phyloP scores from a whole-genome alignment of 2,329 filamentous ascomycete species.

The Monosporascus cannonballus region DNA sequence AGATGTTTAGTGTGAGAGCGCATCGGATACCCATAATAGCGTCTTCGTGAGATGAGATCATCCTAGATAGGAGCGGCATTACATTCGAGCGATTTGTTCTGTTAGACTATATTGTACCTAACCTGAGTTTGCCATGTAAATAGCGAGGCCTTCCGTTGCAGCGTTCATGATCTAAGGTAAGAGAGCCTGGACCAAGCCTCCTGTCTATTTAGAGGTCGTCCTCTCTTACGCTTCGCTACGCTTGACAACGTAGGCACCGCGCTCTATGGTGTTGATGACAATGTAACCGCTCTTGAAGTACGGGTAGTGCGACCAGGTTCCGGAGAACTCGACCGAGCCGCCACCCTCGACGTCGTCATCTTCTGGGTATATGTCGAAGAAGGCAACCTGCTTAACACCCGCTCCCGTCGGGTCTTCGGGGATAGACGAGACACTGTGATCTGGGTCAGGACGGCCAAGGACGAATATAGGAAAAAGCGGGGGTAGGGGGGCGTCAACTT shows the following conservation, averaged over 20 bases:
- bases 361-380: constrained; percentile 40
- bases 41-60: constrained; percentile 2
- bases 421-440: constrained; percentile 20
- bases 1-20: background rate
- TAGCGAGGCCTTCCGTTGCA: too few relatives aligned
- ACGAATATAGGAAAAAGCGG: background rate
- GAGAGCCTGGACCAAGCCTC: background rate
- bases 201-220: background rate
- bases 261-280: constrained; percentile 40
- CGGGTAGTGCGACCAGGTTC: constrained; percentile 37
- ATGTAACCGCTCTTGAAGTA: constrained; percentile 37
- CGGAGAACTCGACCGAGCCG: constrained; percentile 26
- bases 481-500: background rate
- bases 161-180: too few relatives aligned
- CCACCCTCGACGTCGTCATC: constrained; percentile 33
- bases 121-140: too few relatives aligned
- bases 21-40: too few relatives aligned
- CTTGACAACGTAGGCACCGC: constrained; percentile 39
- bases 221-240: constrained; percentile 1
- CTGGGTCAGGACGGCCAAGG: background rate
- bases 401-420: constrained; percentile 23
- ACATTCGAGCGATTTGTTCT: background rate
- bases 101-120: too few relatives aligned
- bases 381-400: constrained; percentile 30
- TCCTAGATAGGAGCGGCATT: too few relatives aligned